Evolutionary conservation across 2,329 filamentous ascomycete species (phyloP).

Genomic region (Trichoderma atroviride): DNA sequence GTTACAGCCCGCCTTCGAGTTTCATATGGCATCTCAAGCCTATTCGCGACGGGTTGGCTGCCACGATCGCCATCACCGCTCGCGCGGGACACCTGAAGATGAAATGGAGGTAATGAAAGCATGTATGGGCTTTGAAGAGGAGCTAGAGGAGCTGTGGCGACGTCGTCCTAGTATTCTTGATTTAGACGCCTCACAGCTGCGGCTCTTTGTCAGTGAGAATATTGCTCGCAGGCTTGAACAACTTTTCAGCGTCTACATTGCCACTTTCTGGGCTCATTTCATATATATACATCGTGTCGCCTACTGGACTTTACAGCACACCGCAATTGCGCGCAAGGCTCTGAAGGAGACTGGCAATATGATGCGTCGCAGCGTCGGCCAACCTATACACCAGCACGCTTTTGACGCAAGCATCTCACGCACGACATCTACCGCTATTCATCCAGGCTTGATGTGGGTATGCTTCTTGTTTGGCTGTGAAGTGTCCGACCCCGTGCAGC

Average conservation of each 20-base stretch:
- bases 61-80: slow-evolving; percentile 11
- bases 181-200: background rate
- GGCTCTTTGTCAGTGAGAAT: background rate
- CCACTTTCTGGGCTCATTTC: background rate
- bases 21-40: slow-evolving; percentile 14
- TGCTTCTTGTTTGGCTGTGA: slow-evolving; percentile 10
- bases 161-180: background rate
- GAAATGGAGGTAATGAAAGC: slow-evolving; percentile 11
- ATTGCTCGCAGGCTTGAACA: slow-evolving; percentile 6
- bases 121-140: slow-evolving; percentile 6
- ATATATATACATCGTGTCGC: slow-evolving; percentile 11
- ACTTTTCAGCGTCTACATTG: slow-evolving; percentile 8
- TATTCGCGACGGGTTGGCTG: slow-evolving; percentile 6
- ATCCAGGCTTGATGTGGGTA: slow-evolving; percentile 16
- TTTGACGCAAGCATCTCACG: slow-evolving; percentile 1
- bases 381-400: slow-evolving; percentile 5
- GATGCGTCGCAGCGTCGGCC: slow-evolving; percentile 8
- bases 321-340: background rate
- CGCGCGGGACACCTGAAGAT: slow-evolving; percentile 6
- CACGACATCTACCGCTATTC: background rate
- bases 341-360: slow-evolving; percentile 4
- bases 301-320: slow-evolving; percentile 7
- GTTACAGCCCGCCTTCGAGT: background rate
- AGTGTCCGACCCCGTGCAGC: background rate
- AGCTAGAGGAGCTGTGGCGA: background rate